phyloP scores from a whole-genome alignment of 208 protist species.

The Leishmania major region DNA sequence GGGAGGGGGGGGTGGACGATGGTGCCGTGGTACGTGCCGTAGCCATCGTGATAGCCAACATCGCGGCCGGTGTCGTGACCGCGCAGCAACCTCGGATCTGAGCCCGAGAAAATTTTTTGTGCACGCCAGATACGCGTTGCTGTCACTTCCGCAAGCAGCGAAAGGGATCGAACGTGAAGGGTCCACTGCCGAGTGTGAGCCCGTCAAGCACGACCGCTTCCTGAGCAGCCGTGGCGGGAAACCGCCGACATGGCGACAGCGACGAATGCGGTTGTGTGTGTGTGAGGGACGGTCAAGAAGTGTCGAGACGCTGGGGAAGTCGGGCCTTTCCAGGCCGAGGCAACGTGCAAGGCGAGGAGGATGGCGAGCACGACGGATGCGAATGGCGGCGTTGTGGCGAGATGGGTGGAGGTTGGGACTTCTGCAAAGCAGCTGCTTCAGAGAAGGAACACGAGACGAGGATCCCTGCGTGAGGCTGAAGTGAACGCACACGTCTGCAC shows the following conservation, averaged over 20 bases:
- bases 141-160: conserved; percentile 56
- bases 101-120: neutral
- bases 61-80: neutral
- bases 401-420: neutral
- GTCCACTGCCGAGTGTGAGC: neutral
- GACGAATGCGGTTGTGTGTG: neutral
- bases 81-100: neutral
- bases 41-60: neutral
- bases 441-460: neutral
- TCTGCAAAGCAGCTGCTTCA: neutral
- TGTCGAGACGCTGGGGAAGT: neutral
- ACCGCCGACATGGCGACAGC: too few species aligned
- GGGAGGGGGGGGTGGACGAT: neutral
- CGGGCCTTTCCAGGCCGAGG: neutral
- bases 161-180: conserved; percentile 55
- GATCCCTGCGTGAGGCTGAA: neutral
- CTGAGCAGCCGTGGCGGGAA: neutral
- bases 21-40: conserved; percentile 28
- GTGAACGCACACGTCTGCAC: neutral
- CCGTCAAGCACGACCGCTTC: neutral
- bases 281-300: neutral
- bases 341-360: neutral
- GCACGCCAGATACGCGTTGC: conserved; percentile 53
- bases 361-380: neutral
- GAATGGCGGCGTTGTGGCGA: neutral